A percentile compares a stretch with the other conserved stretches of the same genome.
These are phyloP conservation scores for Ocimum tenuiflorum DNA, from an alignment of 257 asterid species.

Conservation along the genomic window DNA sequence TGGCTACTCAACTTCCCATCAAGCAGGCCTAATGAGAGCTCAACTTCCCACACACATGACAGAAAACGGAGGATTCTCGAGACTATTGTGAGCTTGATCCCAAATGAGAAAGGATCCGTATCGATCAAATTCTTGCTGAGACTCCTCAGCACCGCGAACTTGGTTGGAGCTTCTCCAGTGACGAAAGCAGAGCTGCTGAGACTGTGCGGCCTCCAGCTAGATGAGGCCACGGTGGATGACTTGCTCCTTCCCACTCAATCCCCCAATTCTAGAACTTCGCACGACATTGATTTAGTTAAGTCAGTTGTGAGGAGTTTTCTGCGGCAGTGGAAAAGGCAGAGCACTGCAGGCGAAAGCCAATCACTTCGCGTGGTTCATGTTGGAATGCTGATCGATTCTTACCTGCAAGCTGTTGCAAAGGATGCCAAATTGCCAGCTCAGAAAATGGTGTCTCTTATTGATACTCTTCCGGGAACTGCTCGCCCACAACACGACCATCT, in stretches of 20 bases:
- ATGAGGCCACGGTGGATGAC: slow-evolving; percentile 45
- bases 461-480: slow-evolving; percentile 53
- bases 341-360: slow-evolving; percentile 21
- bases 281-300: slow-evolving; percentile 44
- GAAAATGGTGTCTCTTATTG: slow-evolving; percentile 45
- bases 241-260: slow-evolving; percentile 30
- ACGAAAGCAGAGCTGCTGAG: slow-evolving; percentile 50
- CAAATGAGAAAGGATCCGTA: slow-evolving; percentile 52
- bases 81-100: slow-evolving; percentile 51
- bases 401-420: slow-evolving; percentile 51
- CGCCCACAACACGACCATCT: slow-evolving; percentile 55
- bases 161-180: slow-evolving; percentile 37
- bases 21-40: slow-evolving; percentile 4
- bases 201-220: slow-evolving; percentile 47
- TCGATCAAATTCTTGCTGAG: slow-evolving; percentile 54
- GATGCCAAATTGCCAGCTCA: slow-evolving; percentile 33
- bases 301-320: slow-evolving; percentile 44
- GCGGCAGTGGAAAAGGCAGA: slow-evolving; percentile 36
- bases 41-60: not conserved
- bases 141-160: slow-evolving; percentile 36
- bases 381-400: slow-evolving; percentile 49
- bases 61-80: slow-evolving; percentile 39
- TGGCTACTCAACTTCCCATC: slow-evolving; percentile 42
- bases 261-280: slow-evolving; percentile 2
- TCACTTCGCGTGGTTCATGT: slow-evolving; percentile 22